Evolutionary conservation across 768 basidiomycete genomes (phyloP), one percentile per base, ranked within the genome.

Genomic region (Pleurotus tuoliensis): DNA sequence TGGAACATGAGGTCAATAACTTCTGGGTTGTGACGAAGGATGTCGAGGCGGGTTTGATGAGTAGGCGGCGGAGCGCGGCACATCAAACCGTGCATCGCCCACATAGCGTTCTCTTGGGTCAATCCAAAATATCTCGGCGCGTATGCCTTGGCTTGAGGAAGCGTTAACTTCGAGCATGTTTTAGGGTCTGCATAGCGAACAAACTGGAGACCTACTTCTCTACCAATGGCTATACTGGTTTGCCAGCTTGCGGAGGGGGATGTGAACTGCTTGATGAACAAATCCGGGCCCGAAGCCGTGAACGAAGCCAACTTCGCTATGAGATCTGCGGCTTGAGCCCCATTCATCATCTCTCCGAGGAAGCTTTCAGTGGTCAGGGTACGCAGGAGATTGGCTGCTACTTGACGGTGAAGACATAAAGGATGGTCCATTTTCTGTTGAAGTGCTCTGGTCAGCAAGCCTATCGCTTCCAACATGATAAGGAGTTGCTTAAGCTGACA

Each of bases 121-220:
- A 69, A 65, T 16, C 65, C 67, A 52, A 66, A 73, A 55, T 63
- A 65, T 30, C 69, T 59, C 4, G 63, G 63, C 9, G 61, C 67
- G 53, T 66, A 65, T 50, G 50, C 47, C 4, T 51, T 41, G 3
- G 66, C 62, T 22, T 65, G 63, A 55, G 45, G 4, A 65, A 55
- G 8, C 59, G 47, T 65, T 9, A 22, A 37, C 20, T 22, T 5
- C 24, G 20, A 44, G 11, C 11, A 6, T 4, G 20, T 15, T 45
- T 13, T 24, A 55, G 51, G 18, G 38, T 62, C 64, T 7, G 47
- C 27, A 24, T 59, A 59, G 13, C 50, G 56, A 16, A 54, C 54
- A 48, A 60, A 61, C 40, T 56, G 47, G 20, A n/a, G 13, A 16
- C 27, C 25, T n/a, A 55, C 46, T 44, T 40, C 20, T 50, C 5